Base-by-base conservation (phyloP, 345 rosid genomes). In the Fremontodendron californicum region DNA sequence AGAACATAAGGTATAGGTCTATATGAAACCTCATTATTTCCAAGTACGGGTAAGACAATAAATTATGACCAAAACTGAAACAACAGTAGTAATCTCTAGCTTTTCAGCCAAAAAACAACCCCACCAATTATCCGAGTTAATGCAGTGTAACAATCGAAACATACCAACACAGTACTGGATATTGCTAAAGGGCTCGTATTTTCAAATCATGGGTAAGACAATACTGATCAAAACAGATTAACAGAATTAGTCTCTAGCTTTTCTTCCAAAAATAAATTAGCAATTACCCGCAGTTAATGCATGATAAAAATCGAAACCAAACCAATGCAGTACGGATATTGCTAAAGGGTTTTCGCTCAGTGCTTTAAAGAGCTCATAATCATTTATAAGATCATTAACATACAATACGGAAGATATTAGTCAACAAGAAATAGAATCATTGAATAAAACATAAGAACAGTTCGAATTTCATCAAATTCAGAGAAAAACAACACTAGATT, bases 301-400 rank as follows among this genome's bases (percentile, higher is more conserved):
- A 71, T 33, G 21, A 29, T 4, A 31, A 33, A 15, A 49, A 33
- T 49, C 3, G 1, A 70, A 46, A 48, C 57, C 74, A 70, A 69
- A 70, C 9, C 0, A 48, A 48, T 7, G 27, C 69, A 18, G 45
- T 1, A 29, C 8, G 3, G 35, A 27, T 33, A 62, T 62, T 6
- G 37, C 67, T 15, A 15, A 33, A 62, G 67, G 67, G 5, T 6
- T 62, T 31, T 27, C 10, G 6, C 39, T 15, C 23, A 23, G 23
- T 46, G 39, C 57, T 69, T 69, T 46, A 69, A 69, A 69, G 37
- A 25, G 25, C 55, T 43, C 39, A 69, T 12, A 40, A 67, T 67
- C 51, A 67, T 46, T 46, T 46, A 27, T 16, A 46, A 46, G 52
- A 11, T 9, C 51, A 48, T 16, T 27, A 16, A 29, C 40, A 48